Evolutionary conservation across 345 rosid species (phyloP), one percentile per base, ranked within the genome.

Genomic region (Lumnitzera littorea): DNA sequence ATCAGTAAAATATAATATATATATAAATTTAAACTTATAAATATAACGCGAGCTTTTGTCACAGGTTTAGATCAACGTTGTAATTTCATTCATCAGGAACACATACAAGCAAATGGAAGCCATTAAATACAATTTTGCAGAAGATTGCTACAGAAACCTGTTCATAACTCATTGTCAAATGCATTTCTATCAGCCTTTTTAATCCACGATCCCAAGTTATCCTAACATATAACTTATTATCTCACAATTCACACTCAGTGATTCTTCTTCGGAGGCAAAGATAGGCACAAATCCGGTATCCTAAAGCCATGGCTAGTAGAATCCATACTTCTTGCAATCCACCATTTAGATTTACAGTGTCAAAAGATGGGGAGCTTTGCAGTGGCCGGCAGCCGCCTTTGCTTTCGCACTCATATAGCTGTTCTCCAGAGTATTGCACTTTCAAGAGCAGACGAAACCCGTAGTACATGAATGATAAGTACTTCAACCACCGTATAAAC

Each of bases 311-410:
- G 71, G 82, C 91, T 3, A 89, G 63, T 20, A 92, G 70, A 73
- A 85, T 68, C 97, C 97, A 87, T n/a, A 87, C 94, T 74, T 89
- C 98, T 60, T 89, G 84, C 54, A 87, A 58, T 5, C 98, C 97
- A 24, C 95, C 96, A 11, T 76, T 72, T 72, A 89, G 71, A 82
- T 83, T 81, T 46, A 89, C 87, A 0, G 84, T 84, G 74, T 84
- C 88, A 43, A 92, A 91, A 0, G 96, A 84, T 4, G 96, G 91
- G 0, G 96, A 91, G 64, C 74, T 86, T 78, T 84, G 97, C 69
- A 90, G 60, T 15, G 76, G 75, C 58, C 81, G 65, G 73, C 97
- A 90, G 4, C 96, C 92, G 12, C 80, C 87, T 75, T 67, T 67
- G 78, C 96, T 90, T 56, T 58, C 76, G 55, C 95, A 90, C 53